A percentile compares a stretch with the other conserved stretches of the same genome.
Evolutionary conservation across 352 stramenopile species (phyloP).

Genomic region (Lagenidium giganteum): DNA sequence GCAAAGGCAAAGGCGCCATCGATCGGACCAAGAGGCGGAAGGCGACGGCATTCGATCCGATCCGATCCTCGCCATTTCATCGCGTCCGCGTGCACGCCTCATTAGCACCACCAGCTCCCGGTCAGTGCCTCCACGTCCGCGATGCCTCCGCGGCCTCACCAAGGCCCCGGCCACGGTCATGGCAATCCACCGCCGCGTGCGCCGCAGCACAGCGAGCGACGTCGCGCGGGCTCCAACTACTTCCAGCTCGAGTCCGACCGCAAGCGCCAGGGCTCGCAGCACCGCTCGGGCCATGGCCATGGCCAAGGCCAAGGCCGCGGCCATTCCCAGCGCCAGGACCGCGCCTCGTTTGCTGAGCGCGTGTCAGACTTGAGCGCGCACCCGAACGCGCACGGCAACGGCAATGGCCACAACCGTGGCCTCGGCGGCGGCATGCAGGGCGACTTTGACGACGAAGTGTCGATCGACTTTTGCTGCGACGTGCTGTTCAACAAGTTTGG

Average conservation of each 20-base stretch:
- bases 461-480: conserved; percentile 70
- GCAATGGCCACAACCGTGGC: neutral
- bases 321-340: neutral
- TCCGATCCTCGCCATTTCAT: too few species aligned
- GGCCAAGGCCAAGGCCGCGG: conserved; percentile 10
- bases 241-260: conserved; percentile 74
- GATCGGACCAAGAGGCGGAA: neutral
- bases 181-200: too few species aligned
- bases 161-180: neutral
- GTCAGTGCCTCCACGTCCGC: too few species aligned
- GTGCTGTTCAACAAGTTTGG: conserved; percentile 70
- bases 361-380: too few species aligned
- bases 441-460: conserved; percentile 70
- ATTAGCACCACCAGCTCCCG: too few species aligned
- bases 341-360: too few species aligned
- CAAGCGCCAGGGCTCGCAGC: conserved; percentile 60
- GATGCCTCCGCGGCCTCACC: too few species aligned
- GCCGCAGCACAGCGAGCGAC: conserved; percentile 30
- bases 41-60: conserved; percentile 1
- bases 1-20: too few species aligned
- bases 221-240: conserved; percentile 81
- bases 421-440: conserved; percentile 41
- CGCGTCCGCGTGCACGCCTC: too few species aligned
- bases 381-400: neutral
- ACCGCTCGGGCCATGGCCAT: conserved; percentile 22